Conservation (phyloP, 208 protist species). For the Acanthamoeba sp. region DNA sequence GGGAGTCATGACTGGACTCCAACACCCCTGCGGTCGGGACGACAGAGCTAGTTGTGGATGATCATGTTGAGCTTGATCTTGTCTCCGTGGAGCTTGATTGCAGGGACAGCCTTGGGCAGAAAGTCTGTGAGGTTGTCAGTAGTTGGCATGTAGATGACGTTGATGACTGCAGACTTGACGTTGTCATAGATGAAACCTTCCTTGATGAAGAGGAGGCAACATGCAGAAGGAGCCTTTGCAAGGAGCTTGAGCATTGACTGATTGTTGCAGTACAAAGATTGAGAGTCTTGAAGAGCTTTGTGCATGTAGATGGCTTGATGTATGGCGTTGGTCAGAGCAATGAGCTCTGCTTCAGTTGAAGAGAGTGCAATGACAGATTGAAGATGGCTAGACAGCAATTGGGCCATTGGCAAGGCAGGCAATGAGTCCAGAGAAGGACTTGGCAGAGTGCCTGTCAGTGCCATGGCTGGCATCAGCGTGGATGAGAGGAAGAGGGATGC, state of each 20-base stretch:
- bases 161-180: background rate
- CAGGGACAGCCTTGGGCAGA: constrained; percentile 45
- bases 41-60: background rate
- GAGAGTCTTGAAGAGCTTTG: background rate
- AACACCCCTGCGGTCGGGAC: background rate
- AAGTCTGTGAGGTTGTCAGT: background rate
- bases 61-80: background rate
- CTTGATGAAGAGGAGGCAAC: background rate
- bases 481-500: background rate
- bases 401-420: background rate
- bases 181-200: background rate
- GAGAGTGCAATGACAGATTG: constrained; percentile 1
- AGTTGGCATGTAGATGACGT: background rate
- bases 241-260: background rate
- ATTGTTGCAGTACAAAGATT: constrained; percentile 1
- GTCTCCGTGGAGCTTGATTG: background rate
- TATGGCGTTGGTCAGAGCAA: background rate
- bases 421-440: background rate
- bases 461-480: background rate
- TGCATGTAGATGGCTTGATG: background rate
- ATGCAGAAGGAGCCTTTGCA: background rate
- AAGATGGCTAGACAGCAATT: background rate
- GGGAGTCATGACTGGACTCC: too few relatives aligned
- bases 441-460: background rate
- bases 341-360: constrained; percentile 36